Percentiles rank a stretch among this genome's conserved stretches.
Conservation (phyloP, 108 stramenopile genomes). For the Aurantiochytrium sp. region DNA sequence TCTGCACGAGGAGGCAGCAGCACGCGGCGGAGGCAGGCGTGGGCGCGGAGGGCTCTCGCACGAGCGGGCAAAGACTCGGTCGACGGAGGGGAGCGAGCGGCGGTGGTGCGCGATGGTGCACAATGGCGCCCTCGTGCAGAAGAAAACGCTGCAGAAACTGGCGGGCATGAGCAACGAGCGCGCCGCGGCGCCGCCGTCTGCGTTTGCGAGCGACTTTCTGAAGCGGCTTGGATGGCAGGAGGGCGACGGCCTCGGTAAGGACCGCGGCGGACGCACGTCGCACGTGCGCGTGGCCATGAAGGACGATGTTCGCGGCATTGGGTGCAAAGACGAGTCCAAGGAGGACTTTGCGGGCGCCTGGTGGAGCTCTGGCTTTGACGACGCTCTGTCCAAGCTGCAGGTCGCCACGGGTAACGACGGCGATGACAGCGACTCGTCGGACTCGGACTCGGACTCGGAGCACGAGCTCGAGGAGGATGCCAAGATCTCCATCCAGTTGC, state of each 20-base stretch:
- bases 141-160: neutral
- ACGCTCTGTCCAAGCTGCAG: neutral
- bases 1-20: no score
- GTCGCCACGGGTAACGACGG: neutral
- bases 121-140: constrained; percentile 8
- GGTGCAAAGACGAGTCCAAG: neutral
- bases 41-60: no score
- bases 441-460: neutral
- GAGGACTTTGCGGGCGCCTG: neutral
- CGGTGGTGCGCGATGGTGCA: neutral
- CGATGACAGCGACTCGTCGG: neutral
- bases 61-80: no score
- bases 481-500: neutral
- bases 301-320: neutral
- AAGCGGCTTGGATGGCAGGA: constrained; percentile 15
- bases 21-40: no score
- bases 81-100: no score
- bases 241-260: constrained; percentile 13
- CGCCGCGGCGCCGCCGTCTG: neutral
- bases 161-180: neutral
- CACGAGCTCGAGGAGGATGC: neutral
- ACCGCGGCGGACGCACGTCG: neutral
- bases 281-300: neutral
- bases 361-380: neutral
- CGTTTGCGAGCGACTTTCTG: neutral